Base-by-base conservation (phyloP, 1,284 basidiomycete species). In the Meira nashicola region DNA sequence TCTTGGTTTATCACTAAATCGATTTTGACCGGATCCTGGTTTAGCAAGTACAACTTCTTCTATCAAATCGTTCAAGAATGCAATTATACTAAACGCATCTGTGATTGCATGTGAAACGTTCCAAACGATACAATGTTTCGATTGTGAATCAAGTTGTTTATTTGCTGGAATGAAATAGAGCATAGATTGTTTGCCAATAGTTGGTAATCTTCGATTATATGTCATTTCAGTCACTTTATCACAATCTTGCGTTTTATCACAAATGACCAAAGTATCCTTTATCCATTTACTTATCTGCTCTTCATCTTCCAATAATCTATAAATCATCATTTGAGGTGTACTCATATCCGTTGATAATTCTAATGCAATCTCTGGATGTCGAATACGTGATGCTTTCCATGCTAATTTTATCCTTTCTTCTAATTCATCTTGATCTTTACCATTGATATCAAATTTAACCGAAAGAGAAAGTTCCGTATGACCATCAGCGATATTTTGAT, bases 61-160 rank as follows among this genome's bases (percentile, higher is more conserved):
- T 10, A 43, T 54, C n/a, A 65, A n/a, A 3, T 55, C 52, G 19
- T 63, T 65, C 52, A 53, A 49, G 23, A 60, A 40, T n/a, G 57
- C 59, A 21, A 25, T 51, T n/a, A 63, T 54, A 52, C 63, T 65
- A 43, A 55, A 65, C 8, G 57, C 65, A 21, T 67, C 65, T 0
- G 60, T 62, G 43, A 67, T 57, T 1, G 65, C 65, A 10, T 67
- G 65, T 9, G 65, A 57, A 17, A 67, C 53, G 37, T 67, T 67
- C 58, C 60, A 62, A 39, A 67, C 59, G 2, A 64, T 8, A 19
- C 58, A 58, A 51, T 14, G 21, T 44, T 2, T 52, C 2, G 10
- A 12, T 28, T 15, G 6, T 23, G 28, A 14, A 15, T 39, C 23
- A 8, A 3, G n/a, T 43, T 10, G 52, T 57, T 17, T 43, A 6